Evolutionary conservation across 2,329 filamentous ascomycete genomes (phyloP), one percentile per base, ranked within the genome.

Genomic region (Colletotrichum eleusines): DNA sequence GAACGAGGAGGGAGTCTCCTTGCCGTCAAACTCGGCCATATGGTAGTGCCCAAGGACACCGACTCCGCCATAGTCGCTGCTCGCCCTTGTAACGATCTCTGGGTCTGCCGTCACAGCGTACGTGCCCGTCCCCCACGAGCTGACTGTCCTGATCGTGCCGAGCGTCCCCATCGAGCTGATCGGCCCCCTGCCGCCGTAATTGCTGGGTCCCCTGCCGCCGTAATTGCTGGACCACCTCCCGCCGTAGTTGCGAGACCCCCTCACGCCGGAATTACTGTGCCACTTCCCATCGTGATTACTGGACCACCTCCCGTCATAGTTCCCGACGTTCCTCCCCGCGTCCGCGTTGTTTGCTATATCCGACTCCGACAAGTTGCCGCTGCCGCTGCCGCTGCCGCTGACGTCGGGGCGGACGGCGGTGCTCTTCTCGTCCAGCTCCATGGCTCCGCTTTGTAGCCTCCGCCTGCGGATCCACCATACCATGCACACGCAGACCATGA

Each of bases 51-150:
- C 68, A 1, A 64, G 42, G 7, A n/a, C 18, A 5, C 42, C 63
- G 16, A 59, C 63, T 1, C 68, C 68, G 5, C 61, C 64, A 44
- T 58, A 71, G 20, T 71, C 68, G 33, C 68, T 67, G 14, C 68
- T 63, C 38, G 58, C 18, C 67, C 57, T 61, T 26, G 63, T 33
- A 23, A 62, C 42, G 2, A 40, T 16, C 67, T 61, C 42, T 20
- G 12, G 26, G 2, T 48, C 50, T 16, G 42, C 57, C 23, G 9
- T 51, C 33, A 53, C 20, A 8, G 14, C 38, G 20, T 67, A 70
- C 50, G 50, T 67, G 18, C 57, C 58, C 35, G 68, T 71, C 7
- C 68, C 68, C 68, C 67, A 67, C 44, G 68, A 71, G 63, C 68
- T 63, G 20, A 71, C 23, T 26, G 64, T 71, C 18, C 18, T 9